Conservation (phyloP, 73 alveolate genomes). For the Paramecium pentaurelia region DNA sequence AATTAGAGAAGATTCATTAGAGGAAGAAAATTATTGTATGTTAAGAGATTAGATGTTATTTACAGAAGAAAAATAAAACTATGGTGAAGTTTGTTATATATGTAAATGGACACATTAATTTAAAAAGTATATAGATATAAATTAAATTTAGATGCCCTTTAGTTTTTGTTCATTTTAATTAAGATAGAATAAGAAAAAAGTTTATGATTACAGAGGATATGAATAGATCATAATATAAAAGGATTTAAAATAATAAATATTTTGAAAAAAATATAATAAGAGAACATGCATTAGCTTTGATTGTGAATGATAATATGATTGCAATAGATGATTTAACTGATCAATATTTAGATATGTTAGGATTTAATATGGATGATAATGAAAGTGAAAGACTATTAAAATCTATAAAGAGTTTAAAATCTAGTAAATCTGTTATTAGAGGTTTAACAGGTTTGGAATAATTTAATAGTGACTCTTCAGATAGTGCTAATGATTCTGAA, state of each 20-base stretch:
- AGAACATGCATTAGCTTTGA: constrained; percentile 7
- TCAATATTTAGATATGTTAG: not conserved
- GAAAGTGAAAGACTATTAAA: not conserved
- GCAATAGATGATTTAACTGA: not conserved
- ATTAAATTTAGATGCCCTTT: not conserved
- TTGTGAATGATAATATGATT: not conserved
- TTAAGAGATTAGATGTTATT: constrained; percentile 13
- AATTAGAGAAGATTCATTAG: not conserved
- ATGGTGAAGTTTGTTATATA: constrained; percentile 21
- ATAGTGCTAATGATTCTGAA: not conserved
- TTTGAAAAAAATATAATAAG: not conserved
- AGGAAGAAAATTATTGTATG: constrained; percentile 38
- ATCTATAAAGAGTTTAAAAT: not conserved
- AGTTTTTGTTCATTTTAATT: not conserved
- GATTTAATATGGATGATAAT: not conserved
- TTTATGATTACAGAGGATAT: not conserved
- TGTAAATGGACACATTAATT: constrained; percentile 47
- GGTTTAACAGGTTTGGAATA: not conserved
- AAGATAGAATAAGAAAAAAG: not conserved
- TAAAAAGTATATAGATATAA: not conserved
- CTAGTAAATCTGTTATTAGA: not conserved
- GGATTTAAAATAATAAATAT: not conserved
- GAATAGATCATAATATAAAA: not conserved
- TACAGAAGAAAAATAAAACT: constrained; percentile 7
- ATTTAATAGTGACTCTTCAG: not conserved